A percentile compares a stretch with the other conserved stretches of the same genome.
These are phyloP conservation scores for Fusarium liriodendri DNA, from an alignment of 2,329 filamentous ascomycete species.

Conservation along the genomic window DNA sequence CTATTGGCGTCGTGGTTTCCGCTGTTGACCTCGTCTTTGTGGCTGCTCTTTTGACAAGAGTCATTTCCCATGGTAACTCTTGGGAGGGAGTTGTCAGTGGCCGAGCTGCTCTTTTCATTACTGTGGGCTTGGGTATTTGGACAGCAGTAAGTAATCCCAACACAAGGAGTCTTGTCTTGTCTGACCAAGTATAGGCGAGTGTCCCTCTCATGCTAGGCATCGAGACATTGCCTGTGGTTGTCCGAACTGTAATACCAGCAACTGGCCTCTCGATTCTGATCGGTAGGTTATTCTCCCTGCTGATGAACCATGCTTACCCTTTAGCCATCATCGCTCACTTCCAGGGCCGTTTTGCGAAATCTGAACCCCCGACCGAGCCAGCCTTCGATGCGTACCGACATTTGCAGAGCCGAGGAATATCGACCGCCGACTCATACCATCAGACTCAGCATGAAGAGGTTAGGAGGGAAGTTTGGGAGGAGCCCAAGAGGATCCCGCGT, in stretches of 20 bases:
- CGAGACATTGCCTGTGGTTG: conserved; percentile 53
- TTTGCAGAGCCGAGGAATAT: conserved; percentile 35
- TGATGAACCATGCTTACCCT: conserved; percentile 9
- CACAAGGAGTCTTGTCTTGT: not conserved
- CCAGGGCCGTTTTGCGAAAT: conserved; percentile 29
- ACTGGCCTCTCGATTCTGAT: conserved; percentile 61
- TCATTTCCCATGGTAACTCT: conserved; percentile 53
- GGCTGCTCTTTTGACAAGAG: conserved; percentile 53
- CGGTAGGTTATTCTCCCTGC: conserved; percentile 49
- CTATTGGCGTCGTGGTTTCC: conserved; percentile 59
- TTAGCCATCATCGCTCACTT: conserved; percentile 52
- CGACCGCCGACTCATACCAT: conserved; percentile 57
- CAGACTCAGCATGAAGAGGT: conserved; percentile 62
- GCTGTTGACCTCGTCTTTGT: conserved; percentile 60
- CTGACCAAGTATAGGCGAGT: conserved; percentile 55
- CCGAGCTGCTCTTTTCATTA: conserved; percentile 56
- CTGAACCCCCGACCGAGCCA: not conserved
- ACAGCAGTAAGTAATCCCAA: conserved; percentile 58
- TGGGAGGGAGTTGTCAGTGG: conserved; percentile 44
- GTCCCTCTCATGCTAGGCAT: conserved; percentile 63
- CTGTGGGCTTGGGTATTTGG: conserved; percentile 63
- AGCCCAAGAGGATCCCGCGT: conserved; percentile 35
- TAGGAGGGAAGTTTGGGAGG: conserved; percentile 53
- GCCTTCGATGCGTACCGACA: conserved; percentile 27
- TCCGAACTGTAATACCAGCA: conserved; percentile 63